A percentile compares a stretch with the other conserved stretches of the same genome.
Evolutionary conservation across 345 rosid genomes (phyloP).

Genomic region (Syzygium jambos): DNA sequence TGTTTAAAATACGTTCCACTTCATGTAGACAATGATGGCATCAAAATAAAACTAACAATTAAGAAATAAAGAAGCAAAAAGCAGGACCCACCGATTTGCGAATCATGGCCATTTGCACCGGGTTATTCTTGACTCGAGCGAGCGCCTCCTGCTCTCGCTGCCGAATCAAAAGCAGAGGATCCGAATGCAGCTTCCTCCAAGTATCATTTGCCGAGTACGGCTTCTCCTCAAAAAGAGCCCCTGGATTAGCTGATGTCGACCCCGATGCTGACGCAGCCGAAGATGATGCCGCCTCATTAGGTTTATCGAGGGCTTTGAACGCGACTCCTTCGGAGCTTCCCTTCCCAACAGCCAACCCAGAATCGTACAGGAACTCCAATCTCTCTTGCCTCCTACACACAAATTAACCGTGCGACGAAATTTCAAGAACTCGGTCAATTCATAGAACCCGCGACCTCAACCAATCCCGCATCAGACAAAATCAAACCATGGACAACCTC

Average conservation of each 20-base stretch:
- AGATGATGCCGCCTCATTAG: conserved; percentile 6
- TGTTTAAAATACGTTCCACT: not conserved
- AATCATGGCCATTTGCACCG: conserved; percentile 63
- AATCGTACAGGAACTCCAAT: conserved; percentile 89
- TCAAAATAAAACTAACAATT: not conserved
- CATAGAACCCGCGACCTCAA: not conserved
- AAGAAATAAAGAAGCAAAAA: not conserved
- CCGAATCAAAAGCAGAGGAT: conserved; percentile 85
- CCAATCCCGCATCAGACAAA: not conserved
- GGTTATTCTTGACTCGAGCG: conserved; percentile 90
- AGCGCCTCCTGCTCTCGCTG: conserved; percentile 95
- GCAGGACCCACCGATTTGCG: conserved; percentile 54
- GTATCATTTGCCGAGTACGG: conserved; percentile 72
- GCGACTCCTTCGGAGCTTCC: conserved; percentile 34
- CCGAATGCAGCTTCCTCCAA: conserved; percentile 92
- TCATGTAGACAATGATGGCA: not conserved
- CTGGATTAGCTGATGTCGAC: conserved; percentile 34
- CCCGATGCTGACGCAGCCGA: not conserved
- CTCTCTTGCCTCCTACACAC: conserved; percentile 78
- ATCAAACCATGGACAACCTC: not conserved
- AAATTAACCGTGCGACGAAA: not conserved
- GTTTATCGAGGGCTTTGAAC: conserved; percentile 59
- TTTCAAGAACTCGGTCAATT: conserved; percentile 1
- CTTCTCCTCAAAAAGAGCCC: conserved; percentile 90
- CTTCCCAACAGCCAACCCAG: conserved; percentile 85